Evolutionary conservation across 192 early-diverging fungal species (phyloP).

Genomic region (Globomyces pollinis-pini): DNA sequence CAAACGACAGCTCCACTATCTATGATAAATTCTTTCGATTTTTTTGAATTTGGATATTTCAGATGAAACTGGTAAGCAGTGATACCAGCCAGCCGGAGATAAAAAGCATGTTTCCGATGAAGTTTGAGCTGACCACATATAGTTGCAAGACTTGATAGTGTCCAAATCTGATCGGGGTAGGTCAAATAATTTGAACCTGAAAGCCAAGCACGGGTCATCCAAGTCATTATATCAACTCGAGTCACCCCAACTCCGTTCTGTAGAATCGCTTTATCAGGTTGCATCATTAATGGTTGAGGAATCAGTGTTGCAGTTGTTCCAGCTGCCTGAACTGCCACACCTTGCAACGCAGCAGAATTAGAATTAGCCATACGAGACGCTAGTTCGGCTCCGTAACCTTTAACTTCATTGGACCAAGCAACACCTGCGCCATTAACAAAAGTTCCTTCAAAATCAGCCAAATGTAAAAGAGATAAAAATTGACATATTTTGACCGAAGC

Average conservation of each 20-base stretch:
- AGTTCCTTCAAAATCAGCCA: slow-evolving; percentile 22
- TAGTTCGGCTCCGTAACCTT: slow-evolving; percentile 3
- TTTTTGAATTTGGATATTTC: neutral
- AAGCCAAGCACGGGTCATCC: slow-evolving; percentile 53
- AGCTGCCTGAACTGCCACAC: neutral
- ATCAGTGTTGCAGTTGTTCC: neutral
- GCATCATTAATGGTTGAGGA: neutral
- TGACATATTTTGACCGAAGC: slow-evolving; percentile 64
- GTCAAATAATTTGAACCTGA: slow-evolving; percentile 46
- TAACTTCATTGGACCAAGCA: slow-evolving; percentile 18
- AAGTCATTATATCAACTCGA: slow-evolving; percentile 51
- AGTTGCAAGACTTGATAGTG: slow-evolving; percentile 44
- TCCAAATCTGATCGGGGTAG: slow-evolving; percentile 49
- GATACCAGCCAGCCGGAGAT: slow-evolving; percentile 28
- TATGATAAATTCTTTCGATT: neutral
- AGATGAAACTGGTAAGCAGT: neutral
- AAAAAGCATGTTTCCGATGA: slow-evolving; percentile 62
- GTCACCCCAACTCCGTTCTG: slow-evolving; percentile 32
- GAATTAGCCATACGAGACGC: neutral
- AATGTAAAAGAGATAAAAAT: slow-evolving; percentile 46
- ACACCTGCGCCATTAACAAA: slow-evolving; percentile 37
- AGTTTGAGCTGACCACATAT: slow-evolving; percentile 53
- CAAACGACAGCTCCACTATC: slow-evolving; percentile 6
- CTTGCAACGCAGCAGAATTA: slow-evolving; percentile 7
- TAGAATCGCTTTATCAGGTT: slow-evolving; percentile 25